phyloP scores from a whole-genome alignment of 2,329 filamentous ascomycete species.

The Colletotrichum tropicicola region DNA sequence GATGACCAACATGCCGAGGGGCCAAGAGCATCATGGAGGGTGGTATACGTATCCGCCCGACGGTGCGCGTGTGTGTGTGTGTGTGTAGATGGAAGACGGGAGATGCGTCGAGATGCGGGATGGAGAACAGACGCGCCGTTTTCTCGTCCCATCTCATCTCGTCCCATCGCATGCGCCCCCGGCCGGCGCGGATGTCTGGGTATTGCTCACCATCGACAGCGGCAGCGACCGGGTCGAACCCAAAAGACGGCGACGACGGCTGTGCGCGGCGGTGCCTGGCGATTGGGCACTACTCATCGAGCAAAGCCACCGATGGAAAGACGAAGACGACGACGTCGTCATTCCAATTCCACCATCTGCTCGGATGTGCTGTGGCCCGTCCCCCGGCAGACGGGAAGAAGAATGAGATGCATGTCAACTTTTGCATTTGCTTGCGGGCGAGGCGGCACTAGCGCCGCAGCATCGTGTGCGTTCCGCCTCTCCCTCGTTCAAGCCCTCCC shows the following conservation, averaged over 20 bases:
- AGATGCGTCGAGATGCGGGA: background rate
- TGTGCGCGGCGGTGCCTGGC: no score
- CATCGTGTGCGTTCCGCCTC: background rate
- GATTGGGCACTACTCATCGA: background rate
- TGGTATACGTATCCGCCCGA: constrained; percentile 18
- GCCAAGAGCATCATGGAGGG: constrained; percentile 10
- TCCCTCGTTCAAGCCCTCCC: background rate
- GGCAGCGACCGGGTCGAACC: background rate
- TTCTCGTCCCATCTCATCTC: background rate
- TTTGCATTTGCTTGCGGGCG: background rate
- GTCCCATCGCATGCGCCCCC: background rate
- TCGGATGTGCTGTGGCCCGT: background rate
- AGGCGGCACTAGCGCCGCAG: background rate
- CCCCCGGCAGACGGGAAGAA: background rate
- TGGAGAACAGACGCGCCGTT: constrained; percentile 1
- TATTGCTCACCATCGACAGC: constrained; percentile 3
- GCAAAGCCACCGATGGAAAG: background rate
- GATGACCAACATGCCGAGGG: constrained; percentile 9
- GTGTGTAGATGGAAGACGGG: background rate
- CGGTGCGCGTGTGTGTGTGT: background rate
- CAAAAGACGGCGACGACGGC: background rate
- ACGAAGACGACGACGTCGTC: constrained; percentile 9
- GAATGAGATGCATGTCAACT: background rate
- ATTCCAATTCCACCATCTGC: constrained; percentile 8
- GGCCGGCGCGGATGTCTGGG: constrained; percentile 4